Evolutionary conservation across 345 rosid species (phyloP).

Genomic region (Isatis tinctoria): DNA sequence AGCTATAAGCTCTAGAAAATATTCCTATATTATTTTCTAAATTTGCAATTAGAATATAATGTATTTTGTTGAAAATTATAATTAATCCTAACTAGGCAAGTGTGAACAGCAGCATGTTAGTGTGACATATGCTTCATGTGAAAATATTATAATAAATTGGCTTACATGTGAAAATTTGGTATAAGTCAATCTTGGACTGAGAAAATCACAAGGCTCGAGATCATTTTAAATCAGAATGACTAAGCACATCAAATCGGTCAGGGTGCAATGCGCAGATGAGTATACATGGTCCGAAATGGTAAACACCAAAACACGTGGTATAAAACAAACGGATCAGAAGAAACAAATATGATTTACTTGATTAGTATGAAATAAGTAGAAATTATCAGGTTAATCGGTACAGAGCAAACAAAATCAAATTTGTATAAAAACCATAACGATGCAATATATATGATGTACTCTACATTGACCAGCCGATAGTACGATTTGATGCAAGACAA

Average conservation of each 20-base stretch:
- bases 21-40: background rate
- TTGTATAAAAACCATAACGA: background rate
- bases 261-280: background rate
- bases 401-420: background rate
- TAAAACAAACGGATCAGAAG: background rate
- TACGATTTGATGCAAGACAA: background rate
- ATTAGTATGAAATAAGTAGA: background rate
- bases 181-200: slow-evolving; percentile 19
- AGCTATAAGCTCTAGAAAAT: background rate
- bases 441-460: background rate
- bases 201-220: slow-evolving; percentile 25
- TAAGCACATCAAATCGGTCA: slow-evolving; percentile 3
- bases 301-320: background rate
- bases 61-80: background rate
- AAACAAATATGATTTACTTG: background rate
- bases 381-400: background rate
- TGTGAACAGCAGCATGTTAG: background rate
- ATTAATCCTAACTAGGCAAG: background rate
- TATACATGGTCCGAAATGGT: background rate
- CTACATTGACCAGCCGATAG: no score
- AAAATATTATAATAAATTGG: background rate
- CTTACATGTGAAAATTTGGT: slow-evolving; percentile 7
- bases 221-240: background rate
- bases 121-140: slow-evolving; percentile 14
- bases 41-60: background rate